Percentiles rank a stretch among this genome's conserved stretches.
phyloP scores from a whole-genome alignment of 768 basidiomycete species.

The Naganishia friedmannii region DNA sequence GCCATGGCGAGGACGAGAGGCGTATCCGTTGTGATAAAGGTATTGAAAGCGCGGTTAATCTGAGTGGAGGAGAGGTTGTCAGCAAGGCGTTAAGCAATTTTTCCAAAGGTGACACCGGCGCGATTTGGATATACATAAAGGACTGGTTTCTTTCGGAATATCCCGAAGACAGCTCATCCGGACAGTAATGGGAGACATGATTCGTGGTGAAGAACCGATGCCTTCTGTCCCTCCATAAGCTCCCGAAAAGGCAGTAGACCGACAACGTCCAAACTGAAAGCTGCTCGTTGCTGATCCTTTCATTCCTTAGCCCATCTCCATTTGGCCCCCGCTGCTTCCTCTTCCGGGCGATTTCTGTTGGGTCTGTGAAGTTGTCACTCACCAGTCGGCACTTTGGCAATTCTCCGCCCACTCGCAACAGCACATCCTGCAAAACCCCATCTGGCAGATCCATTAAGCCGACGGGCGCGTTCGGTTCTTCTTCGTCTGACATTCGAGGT shows the following conservation, averaged over 20 bases:
- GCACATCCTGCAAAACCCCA: not conserved
- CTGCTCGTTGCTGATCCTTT: too few species aligned
- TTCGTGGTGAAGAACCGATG: too few species aligned
- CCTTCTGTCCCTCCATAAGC: too few species aligned
- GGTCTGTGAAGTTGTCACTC: not conserved
- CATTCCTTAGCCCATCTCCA: too few species aligned
- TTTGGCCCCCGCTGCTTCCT: too few species aligned
- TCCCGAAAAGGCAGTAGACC: too few species aligned
- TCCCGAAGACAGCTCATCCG: too few species aligned
- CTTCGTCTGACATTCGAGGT: not conserved
- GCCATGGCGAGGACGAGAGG: conserved; percentile 37
- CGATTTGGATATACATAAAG: not conserved
- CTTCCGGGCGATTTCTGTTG: too few species aligned
- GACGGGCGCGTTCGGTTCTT: not conserved
- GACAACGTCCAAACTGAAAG: too few species aligned
- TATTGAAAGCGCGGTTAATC: conserved; percentile 42
- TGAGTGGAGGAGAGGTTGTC: conserved; percentile 6
- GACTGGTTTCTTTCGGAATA: too few species aligned
- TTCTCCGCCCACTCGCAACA: not conserved
- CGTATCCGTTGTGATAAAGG: conserved; percentile 37
- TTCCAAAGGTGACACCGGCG: too few species aligned
- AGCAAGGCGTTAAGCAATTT: not conserved
- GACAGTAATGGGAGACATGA: too few species aligned
- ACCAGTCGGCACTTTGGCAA: not conserved
- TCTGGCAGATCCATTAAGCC: not conserved